Conservation (phyloP, 345 rosid genomes). For the Gossypium mustelinum region DNA sequence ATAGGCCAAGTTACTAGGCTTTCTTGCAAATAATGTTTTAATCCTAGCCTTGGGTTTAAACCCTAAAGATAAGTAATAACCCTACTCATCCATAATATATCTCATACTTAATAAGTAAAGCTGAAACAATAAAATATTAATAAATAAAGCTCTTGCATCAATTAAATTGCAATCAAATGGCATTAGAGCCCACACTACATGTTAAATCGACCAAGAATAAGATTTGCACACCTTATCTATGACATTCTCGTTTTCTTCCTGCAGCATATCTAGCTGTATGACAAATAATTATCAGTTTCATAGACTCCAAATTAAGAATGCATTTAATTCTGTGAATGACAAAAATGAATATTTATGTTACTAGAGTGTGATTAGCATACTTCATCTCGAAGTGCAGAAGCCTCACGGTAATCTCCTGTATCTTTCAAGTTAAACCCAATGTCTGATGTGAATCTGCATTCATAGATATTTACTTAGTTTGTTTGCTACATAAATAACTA, state of each 20-base stretch:
- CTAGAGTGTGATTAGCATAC: constrained; percentile 32
- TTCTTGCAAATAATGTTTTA: no score
- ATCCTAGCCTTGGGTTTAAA: no score
- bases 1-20: no score
- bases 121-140: no score
- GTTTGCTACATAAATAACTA: background rate
- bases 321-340: constrained; percentile 7
- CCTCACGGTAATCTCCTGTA: constrained; percentile 60
- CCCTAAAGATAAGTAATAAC: no score
- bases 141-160: no score
- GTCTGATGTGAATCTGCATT: constrained; percentile 58
- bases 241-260: constrained; percentile 77
- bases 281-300: constrained; percentile 15
- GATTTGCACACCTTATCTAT: constrained; percentile 51
- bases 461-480: constrained; percentile 14
- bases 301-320: constrained; percentile 1
- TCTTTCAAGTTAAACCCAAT: constrained; percentile 40
- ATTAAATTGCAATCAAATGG: constrained; percentile 8
- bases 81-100: no score
- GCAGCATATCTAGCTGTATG: constrained; percentile 84
- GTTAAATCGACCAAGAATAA: background rate
- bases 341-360: background rate
- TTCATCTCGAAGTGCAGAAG: constrained; percentile 94
- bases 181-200: background rate
- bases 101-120: no score